These are phyloP conservation scores for Cyberlindnera lachancei DNA, from an alignment of 805 yeast species.

Conservation along the genomic window DNA sequence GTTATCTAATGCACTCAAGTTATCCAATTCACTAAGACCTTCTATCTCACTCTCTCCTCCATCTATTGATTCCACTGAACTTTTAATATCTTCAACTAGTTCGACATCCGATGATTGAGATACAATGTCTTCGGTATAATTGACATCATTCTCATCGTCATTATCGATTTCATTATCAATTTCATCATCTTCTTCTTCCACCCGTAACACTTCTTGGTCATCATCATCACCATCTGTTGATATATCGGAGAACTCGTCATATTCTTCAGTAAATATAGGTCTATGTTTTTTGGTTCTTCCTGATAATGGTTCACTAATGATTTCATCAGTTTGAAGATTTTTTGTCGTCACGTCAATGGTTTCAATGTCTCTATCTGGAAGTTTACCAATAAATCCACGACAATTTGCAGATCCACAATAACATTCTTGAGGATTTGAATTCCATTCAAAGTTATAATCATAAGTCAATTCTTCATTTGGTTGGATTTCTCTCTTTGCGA, in stretches of 20 bases:
- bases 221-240: neutral
- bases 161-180: neutral
- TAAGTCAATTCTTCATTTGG: conserved; percentile 39
- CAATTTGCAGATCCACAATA: conserved; percentile 36
- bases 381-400: conserved; percentile 32
- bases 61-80: no score
- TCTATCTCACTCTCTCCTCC: no score
- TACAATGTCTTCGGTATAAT: neutral
- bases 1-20: no score
- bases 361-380: neutral
- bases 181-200: neutral
- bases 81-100: no score
- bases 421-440: conserved; percentile 37
- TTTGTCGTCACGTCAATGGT: no score
- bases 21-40: no score
- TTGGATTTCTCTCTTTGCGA: conserved; percentile 30
- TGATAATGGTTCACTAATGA: neutral
- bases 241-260: neutral
- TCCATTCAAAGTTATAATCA: conserved; percentile 41
- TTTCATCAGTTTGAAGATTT: no score
- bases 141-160: neutral
- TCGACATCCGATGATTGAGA: no score
- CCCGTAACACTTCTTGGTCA: no score
- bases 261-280: neutral
- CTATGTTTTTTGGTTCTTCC: neutral